Conservation (phyloP, 1,284 basidiomycete species). For the Malassezia furfur region DNA sequence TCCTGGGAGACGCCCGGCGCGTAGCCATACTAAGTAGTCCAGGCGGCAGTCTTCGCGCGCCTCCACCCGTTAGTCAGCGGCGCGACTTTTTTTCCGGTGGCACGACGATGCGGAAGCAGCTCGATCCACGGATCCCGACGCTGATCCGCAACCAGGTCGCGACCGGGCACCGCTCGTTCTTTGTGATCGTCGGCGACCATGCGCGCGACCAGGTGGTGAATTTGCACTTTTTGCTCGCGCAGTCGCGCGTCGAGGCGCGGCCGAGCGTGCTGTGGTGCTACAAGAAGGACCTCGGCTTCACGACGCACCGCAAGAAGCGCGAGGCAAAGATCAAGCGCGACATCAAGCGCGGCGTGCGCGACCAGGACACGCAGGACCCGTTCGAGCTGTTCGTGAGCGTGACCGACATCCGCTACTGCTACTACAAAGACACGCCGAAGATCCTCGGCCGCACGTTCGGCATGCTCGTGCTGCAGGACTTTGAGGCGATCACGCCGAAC, state of each 20-base stretch:
- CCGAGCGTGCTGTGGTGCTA: conserved; percentile 44
- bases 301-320: conserved; percentile 81
- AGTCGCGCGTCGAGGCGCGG: conserved; percentile 33
- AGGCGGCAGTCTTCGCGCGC: no score
- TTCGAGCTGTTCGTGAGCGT: conserved; percentile 97
- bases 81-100: conserved; percentile 8
- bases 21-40: no score
- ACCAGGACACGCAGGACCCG: conserved; percentile 82
- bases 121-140: conserved; percentile 79
- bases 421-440: conserved; percentile 48
- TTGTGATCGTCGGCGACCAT: conserved; percentile 92
- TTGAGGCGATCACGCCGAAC: conserved; percentile 97
- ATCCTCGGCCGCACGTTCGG: conserved; percentile 88
- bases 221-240: conserved; percentile 66
- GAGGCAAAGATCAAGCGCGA: conserved; percentile 47
- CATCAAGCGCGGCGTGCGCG: conserved; percentile 70
- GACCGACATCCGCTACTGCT: conserved; percentile 88
- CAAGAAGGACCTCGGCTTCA: conserved; percentile 46
- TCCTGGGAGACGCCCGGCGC: conserved; percentile 24
- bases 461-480: conserved; percentile 95
- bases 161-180: conserved; percentile 79
- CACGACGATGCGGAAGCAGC: conserved; percentile 39
- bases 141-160: conserved; percentile 82
- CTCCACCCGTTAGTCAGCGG: background rate
- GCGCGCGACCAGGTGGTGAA: conserved; percentile 93